Percentiles rank a stretch among this genome's conserved stretches.
Conservation (phyloP, 257 asterid species). For the Coffea eugenioides region DNA sequence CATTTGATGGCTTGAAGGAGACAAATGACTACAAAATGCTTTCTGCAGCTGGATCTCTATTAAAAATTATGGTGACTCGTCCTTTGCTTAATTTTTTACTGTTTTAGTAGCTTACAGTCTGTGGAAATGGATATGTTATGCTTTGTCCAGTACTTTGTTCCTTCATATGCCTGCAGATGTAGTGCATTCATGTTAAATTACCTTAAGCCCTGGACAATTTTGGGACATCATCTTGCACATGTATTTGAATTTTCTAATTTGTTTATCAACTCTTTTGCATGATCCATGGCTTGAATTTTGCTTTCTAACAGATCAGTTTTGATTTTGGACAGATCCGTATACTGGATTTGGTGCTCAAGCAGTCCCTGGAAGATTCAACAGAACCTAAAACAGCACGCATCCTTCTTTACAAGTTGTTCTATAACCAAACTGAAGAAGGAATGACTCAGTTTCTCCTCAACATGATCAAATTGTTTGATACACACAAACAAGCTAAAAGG, state of each 20-base stretch:
- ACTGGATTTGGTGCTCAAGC: slow-evolving; percentile 87
- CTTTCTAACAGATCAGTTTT: slow-evolving; percentile 34
- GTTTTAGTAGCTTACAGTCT: background rate
- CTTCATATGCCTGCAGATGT: slow-evolving; percentile 1
- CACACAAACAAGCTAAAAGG: slow-evolving; percentile 91
- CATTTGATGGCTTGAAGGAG: slow-evolving; percentile 80
- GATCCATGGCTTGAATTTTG: slow-evolving; percentile 18
- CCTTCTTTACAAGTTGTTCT: slow-evolving; percentile 94
- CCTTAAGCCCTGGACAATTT: background rate
- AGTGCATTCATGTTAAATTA: background rate
- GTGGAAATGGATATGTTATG: background rate
- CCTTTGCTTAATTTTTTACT: slow-evolving; percentile 20
- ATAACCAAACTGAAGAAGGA: slow-evolving; percentile 98
- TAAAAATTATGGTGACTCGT: slow-evolving; percentile 73
- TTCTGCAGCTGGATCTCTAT: slow-evolving; percentile 88
- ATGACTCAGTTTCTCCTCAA: slow-evolving; percentile 80
- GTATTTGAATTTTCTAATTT: background rate
- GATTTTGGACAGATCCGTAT: slow-evolving; percentile 65
- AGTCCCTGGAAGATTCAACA: slow-evolving; percentile 72
- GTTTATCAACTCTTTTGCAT: background rate
- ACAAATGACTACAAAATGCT: slow-evolving; percentile 75
- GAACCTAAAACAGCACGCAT: slow-evolving; percentile 89
- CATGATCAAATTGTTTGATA: slow-evolving; percentile 84
- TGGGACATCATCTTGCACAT: background rate
- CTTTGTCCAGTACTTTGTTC: slow-evolving; percentile 1